Conservation (phyloP, 2,329 filamentous ascomycete genomes). For the Trichophyton schoenleinii region DNA sequence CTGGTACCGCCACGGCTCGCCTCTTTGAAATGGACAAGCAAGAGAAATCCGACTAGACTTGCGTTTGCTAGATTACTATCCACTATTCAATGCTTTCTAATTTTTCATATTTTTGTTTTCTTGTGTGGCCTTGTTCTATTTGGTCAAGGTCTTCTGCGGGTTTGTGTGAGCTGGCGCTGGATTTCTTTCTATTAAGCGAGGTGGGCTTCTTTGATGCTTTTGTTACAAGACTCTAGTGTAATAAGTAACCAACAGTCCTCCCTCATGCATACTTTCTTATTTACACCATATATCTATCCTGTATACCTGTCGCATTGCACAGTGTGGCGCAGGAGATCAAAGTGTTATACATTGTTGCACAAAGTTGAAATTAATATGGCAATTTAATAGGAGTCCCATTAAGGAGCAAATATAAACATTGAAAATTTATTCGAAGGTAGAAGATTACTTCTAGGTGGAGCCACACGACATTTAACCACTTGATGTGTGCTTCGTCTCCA, state of each 20-base stretch:
- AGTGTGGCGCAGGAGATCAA: background rate
- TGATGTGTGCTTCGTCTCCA: background rate
- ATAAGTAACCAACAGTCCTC: background rate
- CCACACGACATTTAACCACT: background rate
- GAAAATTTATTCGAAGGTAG: background rate
- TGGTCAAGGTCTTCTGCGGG: background rate
- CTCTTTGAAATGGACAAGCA: constrained; percentile 12
- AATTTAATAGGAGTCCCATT: too few relatives aligned
- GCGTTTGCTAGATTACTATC: background rate
- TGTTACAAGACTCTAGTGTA: background rate
- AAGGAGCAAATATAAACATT: too few relatives aligned
- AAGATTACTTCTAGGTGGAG: background rate
- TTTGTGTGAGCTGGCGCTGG: background rate
- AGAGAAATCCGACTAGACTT: background rate
- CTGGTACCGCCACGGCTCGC: constrained; percentile 24
- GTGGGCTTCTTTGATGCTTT: background rate
- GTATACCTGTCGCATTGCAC: background rate
- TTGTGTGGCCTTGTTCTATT: background rate
- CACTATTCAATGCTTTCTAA: background rate
- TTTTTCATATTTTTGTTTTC: background rate
- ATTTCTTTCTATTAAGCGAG: background rate
- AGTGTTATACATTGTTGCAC: background rate
- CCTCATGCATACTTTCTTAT: background rate
- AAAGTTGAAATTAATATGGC: background rate
- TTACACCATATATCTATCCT: background rate